Conservation (phyloP, 2,329 filamentous ascomycete genomes). For the Diaporthe capsici region DNA sequence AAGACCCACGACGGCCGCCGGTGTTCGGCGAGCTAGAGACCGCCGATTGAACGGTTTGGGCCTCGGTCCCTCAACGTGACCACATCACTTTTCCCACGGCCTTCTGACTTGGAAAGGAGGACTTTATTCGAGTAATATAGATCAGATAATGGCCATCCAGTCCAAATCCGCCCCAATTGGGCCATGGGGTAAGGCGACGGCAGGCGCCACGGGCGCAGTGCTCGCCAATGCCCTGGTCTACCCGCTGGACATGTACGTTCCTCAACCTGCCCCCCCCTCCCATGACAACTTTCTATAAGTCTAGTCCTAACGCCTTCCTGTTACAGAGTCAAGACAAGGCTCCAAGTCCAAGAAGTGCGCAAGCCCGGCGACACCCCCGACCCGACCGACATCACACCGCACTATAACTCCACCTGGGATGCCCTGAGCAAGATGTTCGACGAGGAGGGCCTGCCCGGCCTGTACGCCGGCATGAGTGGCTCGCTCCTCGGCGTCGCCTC, state of each 20-base stretch:
- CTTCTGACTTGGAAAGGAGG: not conserved
- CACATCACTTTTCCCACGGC: not conserved
- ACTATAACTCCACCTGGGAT: conserved; percentile 91
- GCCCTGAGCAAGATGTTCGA: conserved; percentile 87
- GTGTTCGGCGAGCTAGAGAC: conserved; percentile 37
- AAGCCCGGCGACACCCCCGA: conserved; percentile 62
- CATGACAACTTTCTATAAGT: not conserved
- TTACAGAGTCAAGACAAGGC: conserved; percentile 89
- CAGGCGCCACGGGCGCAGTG: conserved; percentile 92
- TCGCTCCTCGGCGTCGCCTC: conserved; percentile 92
- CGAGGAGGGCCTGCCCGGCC: conserved; percentile 83
- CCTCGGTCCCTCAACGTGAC: conserved; percentile 66
- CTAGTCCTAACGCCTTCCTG: conserved; percentile 50
- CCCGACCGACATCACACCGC: conserved; percentile 67
- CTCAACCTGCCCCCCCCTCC: conserved; percentile 41
- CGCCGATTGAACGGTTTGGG: conserved; percentile 51
- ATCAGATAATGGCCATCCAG: conserved; percentile 66
- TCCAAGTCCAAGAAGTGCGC: conserved; percentile 92
- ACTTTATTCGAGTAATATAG: conserved; percentile 53
- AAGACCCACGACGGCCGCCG: conserved; percentile 35
- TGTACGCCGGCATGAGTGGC: conserved; percentile 91
- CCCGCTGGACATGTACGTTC: conserved; percentile 87
- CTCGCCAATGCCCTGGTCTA: conserved; percentile 96
- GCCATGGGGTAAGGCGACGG: conserved; percentile 93
- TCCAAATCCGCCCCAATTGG: conserved; percentile 81